Base-by-base conservation (phyloP, 1,284 basidiomycete species). In the Salmacisia buchloeana region DNA sequence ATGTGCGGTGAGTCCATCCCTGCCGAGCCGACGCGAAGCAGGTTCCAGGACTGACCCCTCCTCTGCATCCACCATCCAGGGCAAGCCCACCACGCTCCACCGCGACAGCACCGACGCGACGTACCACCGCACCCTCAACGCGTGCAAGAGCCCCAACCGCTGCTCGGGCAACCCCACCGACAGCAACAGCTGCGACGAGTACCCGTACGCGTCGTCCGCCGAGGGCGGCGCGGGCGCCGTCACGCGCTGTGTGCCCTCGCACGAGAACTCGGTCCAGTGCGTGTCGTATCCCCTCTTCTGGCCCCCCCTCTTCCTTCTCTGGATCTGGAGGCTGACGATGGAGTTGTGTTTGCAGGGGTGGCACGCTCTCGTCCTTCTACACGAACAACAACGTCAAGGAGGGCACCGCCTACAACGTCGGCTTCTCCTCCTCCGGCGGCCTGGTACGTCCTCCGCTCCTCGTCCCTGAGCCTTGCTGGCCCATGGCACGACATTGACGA, bases 101-200 rank as follows among this genome's bases (percentile, higher is more conserved):
- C 67, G 72, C 31, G 69, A 74, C 59, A 66, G 64, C 3, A 61
- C 64, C 57, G 46, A 69, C 29, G 67, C 71, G 1, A 57, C 69
- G 6, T 34, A 41, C 45, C 63, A 71, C 56, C 70, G 72, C 35
- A 62, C 61, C 45, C 31, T 60, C 4, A 73, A 72, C 18, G 68
- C 71, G 0, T 74, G 71, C 61, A 41, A 56, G 6, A 65, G 65
- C 1, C 72, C 72, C 43, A 74, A 74, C 58, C 68, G 71, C 0
- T 73, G 72, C 60, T 60, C 63, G 3, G 58, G 68, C 39, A 67
- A 64, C 36, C 59, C 63, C 5, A 58, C 56, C 10, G 63, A 65
- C 49, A 60, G 63, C 31, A 69, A 72, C 64, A 66, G 67, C 39
- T 72, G 71, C 62, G 68, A 72, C 35, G 71, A 72, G 46, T 70